These are phyloP conservation scores for Globisporangium canariense DNA, from an alignment of 352 stramenopile genomes.

Conservation along the genomic window DNA sequence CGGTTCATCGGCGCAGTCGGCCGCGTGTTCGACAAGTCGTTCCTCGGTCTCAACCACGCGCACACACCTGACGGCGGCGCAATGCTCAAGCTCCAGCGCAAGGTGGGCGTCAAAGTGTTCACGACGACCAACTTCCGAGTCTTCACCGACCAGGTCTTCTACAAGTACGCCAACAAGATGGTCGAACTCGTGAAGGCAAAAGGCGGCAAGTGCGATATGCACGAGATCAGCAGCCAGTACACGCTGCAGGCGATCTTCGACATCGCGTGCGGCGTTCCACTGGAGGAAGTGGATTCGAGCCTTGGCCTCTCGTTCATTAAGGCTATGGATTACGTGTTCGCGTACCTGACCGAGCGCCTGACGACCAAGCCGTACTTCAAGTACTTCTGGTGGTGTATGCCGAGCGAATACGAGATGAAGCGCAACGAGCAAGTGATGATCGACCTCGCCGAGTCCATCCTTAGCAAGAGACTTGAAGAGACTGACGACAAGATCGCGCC, in stretches of 20 bases:
- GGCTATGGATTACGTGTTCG: conserved; percentile 5
- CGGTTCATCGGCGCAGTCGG: conserved; percentile 63
- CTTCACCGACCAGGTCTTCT: conserved; percentile 44
- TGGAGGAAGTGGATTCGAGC: neutral
- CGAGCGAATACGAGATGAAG: conserved; percentile 43
- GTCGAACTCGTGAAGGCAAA: neutral
- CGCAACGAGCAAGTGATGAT: conserved; percentile 22
- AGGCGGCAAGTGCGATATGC: conserved; percentile 2
- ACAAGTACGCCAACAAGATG: conserved; percentile 28
- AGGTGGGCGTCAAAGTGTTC: conserved; percentile 85
- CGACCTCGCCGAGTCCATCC: conserved; percentile 37
- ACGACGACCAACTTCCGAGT: conserved; percentile 57
- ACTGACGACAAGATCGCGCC: conserved; percentile 22
- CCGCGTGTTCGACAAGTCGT: conserved; percentile 60
- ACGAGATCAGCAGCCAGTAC: neutral
- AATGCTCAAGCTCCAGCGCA: conserved; percentile 69
- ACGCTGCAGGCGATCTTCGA: conserved; percentile 2
- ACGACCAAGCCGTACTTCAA: conserved; percentile 53
- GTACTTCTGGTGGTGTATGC: conserved; percentile 51
- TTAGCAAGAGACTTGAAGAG: conserved; percentile 36
- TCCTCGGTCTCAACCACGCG: conserved; percentile 62
- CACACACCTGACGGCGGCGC: conserved; percentile 43
- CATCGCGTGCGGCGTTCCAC: neutral
- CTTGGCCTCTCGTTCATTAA: neutral
- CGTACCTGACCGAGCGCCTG: neutral